These are phyloP conservation scores for Cichorium intybus DNA, from an alignment of 140 eudicot genomes.

Conservation along the genomic window DNA sequence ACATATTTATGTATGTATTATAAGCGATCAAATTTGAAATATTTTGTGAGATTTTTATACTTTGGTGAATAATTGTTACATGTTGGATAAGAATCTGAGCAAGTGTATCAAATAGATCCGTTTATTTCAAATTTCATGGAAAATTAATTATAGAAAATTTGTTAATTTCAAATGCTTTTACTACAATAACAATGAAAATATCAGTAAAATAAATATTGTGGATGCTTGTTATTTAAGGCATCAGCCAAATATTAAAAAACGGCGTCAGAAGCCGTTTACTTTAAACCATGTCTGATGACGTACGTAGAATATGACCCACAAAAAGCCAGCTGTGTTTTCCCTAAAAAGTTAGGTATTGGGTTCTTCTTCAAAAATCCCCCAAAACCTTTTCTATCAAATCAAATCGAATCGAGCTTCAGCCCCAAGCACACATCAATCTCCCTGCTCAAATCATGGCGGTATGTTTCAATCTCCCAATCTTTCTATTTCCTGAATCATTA, in stretches of 20 bases:
- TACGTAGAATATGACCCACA: conserved; percentile 26
- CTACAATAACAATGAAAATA: no score
- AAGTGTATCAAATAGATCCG: no score
- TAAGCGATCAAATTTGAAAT: no score
- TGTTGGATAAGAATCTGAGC: no score
- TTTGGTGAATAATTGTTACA: background rate
- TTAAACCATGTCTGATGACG: conserved; percentile 13
- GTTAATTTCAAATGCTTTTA: no score
- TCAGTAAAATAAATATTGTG: no score
- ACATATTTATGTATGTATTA: no score
- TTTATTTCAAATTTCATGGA: no score
- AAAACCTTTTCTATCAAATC: conserved; percentile 29
- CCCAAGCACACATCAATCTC: conserved; percentile 6
- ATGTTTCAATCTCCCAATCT: conserved; percentile 12
- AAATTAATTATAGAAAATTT: no score
- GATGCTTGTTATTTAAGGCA: no score
- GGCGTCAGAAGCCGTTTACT: conserved; percentile 30
- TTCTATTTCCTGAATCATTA: background rate
- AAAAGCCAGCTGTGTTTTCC: conserved; percentile 34
- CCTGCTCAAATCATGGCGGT: conserved; percentile 34
- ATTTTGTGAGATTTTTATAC: background rate
- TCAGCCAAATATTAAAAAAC: no score
- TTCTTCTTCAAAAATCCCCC: conserved; percentile 27
- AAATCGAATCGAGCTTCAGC: conserved; percentile 20
- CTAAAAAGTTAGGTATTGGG: conserved; percentile 39